Percentiles rank a stretch among this genome's conserved stretches.
Evolutionary conservation across 1,284 basidiomycete genomes (phyloP).

Genomic region (Ustilago trichophora): DNA sequence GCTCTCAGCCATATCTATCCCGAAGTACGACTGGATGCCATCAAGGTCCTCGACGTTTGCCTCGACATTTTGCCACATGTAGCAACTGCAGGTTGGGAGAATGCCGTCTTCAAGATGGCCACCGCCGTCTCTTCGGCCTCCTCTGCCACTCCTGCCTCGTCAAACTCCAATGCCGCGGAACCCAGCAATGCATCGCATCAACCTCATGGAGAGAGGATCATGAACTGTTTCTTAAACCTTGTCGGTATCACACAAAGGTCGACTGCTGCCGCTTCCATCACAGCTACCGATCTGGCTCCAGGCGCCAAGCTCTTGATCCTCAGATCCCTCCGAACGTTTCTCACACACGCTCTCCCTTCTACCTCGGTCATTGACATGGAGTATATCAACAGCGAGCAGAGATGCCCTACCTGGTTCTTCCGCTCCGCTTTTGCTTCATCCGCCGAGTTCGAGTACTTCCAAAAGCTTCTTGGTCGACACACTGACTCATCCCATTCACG

Average conservation of each 20-base stretch:
- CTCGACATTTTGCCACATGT: conserved; percentile 76
- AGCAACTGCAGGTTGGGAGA: conserved; percentile 50
- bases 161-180: conserved; percentile 6
- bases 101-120: conserved; percentile 26
- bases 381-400: neutral
- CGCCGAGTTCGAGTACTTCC: conserved; percentile 54
- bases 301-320: conserved; percentile 43
- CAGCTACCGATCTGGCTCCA: conserved; percentile 28
- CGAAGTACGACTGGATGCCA: conserved; percentile 88
- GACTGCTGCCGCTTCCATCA: conserved; percentile 24
- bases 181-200: conserved; percentile 18
- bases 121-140: conserved; percentile 15
- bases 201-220: conserved; percentile 53
- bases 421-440: conserved; percentile 43
- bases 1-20: conserved; percentile 95
- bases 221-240: conserved; percentile 57
- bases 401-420: conserved; percentile 59
- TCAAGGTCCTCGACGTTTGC: conserved; percentile 81
- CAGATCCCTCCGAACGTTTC: conserved; percentile 28
- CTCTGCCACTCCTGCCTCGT: neutral
- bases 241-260: conserved; percentile 51
- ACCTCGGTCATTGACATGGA: neutral
- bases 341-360: conserved; percentile 18
- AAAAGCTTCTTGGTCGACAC: conserved; percentile 26
- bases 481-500: conserved; percentile 1